Evolutionary conservation across 768 basidiomycete species (phyloP), one percentile per base, ranked within the genome.

Genomic region (Leccinellum albellum): DNA sequence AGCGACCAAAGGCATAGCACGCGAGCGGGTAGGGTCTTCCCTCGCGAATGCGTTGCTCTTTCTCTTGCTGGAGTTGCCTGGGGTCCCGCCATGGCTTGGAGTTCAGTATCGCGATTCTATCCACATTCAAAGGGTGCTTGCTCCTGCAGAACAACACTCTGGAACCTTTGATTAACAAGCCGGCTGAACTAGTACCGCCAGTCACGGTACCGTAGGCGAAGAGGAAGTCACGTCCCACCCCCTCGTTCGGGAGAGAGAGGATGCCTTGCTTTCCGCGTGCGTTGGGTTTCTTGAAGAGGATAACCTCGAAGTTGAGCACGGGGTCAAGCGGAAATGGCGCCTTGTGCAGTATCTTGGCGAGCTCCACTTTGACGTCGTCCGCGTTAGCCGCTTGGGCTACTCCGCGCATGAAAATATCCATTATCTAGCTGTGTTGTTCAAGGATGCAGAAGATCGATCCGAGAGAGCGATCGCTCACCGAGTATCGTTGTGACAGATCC

Each of bases 391-490:
- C 63, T 12, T 60, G 50, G 4, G 68, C 49, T 12, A 76, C 64
- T n/a, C 64, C 55, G 15, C 58, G 51, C 73, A 76, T 73, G 62
- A 66, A 76, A 20, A 76, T 28, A 6, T 76, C 71, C 75, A 76
- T 76, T 52, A 42, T 63, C 29, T 51, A 40, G 35, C 10, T 56
- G 54, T 37, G 37, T 37, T 9, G 37, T 37, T 37, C 59, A 45
- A 17, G 23, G 35, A 32, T 14, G 29, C 4, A 6, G 3, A 31
- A 50, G 5, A 31, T 51, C 13, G 14, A 28, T 32, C 31, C 24
- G 26, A 3, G 44, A n/a, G 31, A 50, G 37, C 9, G 50, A 51
- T 26, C 7, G 37, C 67, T 70, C 57, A 71, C 71, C 58, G 57
- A 55, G 54, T 49, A 45, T 37, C 20, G 35, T 58, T 23, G 58